phyloP scores from a whole-genome alignment of 2,329 filamentous ascomycete genomes.

The Tolypocladium cylindrosporum region DNA sequence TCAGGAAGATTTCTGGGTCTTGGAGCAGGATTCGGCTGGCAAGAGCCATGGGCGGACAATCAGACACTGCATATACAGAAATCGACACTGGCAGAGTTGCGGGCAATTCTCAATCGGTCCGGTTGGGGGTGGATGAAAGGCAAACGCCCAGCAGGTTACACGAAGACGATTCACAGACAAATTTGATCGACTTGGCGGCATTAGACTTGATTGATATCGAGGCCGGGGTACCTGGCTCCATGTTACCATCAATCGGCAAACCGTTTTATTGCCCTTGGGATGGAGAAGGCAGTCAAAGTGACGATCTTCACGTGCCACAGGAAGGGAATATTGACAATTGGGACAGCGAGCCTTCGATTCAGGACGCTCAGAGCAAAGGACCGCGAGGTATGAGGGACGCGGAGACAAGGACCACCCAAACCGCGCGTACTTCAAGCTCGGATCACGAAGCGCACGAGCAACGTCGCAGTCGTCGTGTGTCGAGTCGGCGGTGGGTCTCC shows the following conservation, averaged over 20 bases:
- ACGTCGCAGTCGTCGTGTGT: slow-evolving; percentile 3
- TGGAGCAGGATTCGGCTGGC: slow-evolving; percentile 7
- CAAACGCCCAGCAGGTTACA: background rate
- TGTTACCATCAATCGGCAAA: too few relatives aligned
- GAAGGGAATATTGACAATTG: too few relatives aligned
- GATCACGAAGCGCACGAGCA: background rate
- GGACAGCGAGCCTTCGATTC: too few relatives aligned
- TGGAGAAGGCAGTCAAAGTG: background rate
- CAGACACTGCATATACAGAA: background rate
- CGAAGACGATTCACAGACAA: background rate
- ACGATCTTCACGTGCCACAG: background rate
- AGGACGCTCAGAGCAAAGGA: background rate
- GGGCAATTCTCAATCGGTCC: background rate
- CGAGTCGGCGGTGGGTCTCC: slow-evolving; percentile 9
- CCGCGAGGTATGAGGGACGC: background rate
- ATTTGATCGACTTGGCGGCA: background rate
- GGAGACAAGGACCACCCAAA: background rate
- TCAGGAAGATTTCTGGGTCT: slow-evolving; percentile 9
- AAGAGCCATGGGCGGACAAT: background rate
- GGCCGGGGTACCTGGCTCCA: background rate
- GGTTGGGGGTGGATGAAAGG: background rate
- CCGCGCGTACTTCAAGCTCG: background rate
- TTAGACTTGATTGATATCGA: background rate
- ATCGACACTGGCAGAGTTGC: background rate
- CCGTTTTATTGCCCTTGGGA: background rate